Evolutionary conservation across 352 stramenopile species (phyloP), one percentile per base, ranked within the genome.

Genomic region (Phytopythium delawarense): DNA sequence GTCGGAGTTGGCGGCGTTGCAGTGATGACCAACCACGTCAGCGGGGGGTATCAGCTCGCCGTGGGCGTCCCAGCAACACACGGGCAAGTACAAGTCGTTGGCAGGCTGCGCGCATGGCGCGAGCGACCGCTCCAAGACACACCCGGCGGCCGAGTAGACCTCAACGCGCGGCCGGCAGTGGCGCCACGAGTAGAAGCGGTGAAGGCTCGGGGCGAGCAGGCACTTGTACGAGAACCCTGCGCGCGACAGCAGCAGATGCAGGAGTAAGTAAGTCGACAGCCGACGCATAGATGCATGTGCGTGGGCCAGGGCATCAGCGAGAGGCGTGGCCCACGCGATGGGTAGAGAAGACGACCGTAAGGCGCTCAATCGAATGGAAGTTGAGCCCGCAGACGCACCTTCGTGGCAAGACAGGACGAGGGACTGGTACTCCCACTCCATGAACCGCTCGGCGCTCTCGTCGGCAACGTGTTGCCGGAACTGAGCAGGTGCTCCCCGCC

Each of bases 51-150:
- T 35, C 12, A 89, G 45, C n/a, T 51, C 50, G 34, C 79, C 81
- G 35, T 32, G 48, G 32, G 28, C 42, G 46, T 76, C 61, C 81
- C 81, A 91, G 5, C 25, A 70, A 59, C 81, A 88, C 9, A 85
- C 67, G 30, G 60, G 58, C 79, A 76, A 86, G 57, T 88, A 87
- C 55, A 85, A 84, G 6, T 69, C 59, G 23, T 51, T 40, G 25
- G 32, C 11, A 1, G 51, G 51, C 51, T 57, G 51, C 11, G 51
- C 4, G 51, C 18, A 30, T 63, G 57, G 58, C 65, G 68, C 63
- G 66, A 88, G 50, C 16, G 57, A 64, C 21, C 53, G 61, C 51
- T 87, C 72, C 59, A 74, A 71, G 48, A 83, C 37, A n/a, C 85
- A 67, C 21, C 76, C 78, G 0, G 63, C 53, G 34, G 57, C 64